These are phyloP conservation scores for Fennellomyces sp. DNA, from an alignment of 371 early-diverging fungal species.

Conservation along the genomic window DNA sequence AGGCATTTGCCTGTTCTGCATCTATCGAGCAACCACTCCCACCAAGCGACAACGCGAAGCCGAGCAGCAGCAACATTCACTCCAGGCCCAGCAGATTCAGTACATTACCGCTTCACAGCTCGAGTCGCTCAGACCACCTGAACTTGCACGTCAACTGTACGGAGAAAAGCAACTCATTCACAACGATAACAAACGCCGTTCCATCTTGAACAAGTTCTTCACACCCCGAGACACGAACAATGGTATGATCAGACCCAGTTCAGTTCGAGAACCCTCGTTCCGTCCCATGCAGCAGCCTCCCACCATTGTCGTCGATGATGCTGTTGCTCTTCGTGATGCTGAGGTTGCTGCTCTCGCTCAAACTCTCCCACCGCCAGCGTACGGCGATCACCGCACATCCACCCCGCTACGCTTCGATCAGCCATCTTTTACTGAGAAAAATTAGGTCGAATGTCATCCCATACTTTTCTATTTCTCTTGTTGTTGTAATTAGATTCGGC, in stretches of 20 bases:
- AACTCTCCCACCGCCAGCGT: conserved; percentile 16
- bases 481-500: no score
- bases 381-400: conserved; percentile 19
- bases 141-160: conserved; percentile 17
- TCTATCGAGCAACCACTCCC: conserved; percentile 20
- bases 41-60: conserved; percentile 11
- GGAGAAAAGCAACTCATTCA: conserved; percentile 6
- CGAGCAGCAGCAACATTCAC: conserved; percentile 15
- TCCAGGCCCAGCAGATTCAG: conserved; percentile 18
- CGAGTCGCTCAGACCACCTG: conserved; percentile 22
- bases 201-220: conserved; percentile 16
- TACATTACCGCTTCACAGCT: conserved; percentile 26
- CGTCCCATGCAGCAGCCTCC: conserved; percentile 16
- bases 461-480: no score
- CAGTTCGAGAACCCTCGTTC: conserved; percentile 16
- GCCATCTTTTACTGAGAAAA: not conserved
- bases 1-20: conserved; percentile 14
- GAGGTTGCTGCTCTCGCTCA: conserved; percentile 8
- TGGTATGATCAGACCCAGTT: conserved; percentile 10
- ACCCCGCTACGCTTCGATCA: conserved; percentile 11
- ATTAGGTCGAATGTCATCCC: no score
- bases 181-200: conserved; percentile 16
- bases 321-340: conserved; percentile 10
- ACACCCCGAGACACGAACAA: not conserved
- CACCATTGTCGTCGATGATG: conserved; percentile 5